phyloP scores from a whole-genome alignment of 768 basidiomycete genomes.

The Naganishia friedmannii region DNA sequence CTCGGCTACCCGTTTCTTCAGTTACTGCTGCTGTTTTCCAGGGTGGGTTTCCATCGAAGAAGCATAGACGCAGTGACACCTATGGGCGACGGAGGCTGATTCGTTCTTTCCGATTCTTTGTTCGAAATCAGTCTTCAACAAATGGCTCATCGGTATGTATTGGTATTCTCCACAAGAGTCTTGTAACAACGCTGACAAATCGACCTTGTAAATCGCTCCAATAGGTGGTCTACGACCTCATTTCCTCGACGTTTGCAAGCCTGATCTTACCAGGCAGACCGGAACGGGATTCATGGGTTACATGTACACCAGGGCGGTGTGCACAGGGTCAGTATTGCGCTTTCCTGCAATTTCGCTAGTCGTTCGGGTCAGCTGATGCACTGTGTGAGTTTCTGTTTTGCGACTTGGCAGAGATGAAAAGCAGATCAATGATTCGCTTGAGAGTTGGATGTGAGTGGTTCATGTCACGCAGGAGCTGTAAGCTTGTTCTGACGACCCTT shows the following conservation, averaged over 20 bases:
- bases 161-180: neutral
- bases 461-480: neutral
- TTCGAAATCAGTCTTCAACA: constrained; percentile 56
- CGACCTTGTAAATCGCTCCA: constrained; percentile 29
- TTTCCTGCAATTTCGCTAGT: neutral
- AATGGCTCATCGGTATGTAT: constrained; percentile 56
- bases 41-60: constrained; percentile 28
- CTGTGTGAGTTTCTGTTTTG: neutral
- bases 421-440: constrained; percentile 61
- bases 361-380: neutral
- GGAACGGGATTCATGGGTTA: constrained; percentile 58
- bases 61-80: neutral
- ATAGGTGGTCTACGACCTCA: constrained; percentile 59
- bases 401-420: constrained; percentile 55
- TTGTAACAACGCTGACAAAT: neutral
- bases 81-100: neutral
- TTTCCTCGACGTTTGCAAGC: constrained; percentile 60
- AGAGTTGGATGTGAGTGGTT: constrained; percentile 51
- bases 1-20: neutral
- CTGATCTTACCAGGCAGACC: constrained; percentile 52
- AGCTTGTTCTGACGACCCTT: neutral
- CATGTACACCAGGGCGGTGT: constrained; percentile 60
- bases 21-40: constrained; percentile 55
- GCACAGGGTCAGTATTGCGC: constrained; percentile 54
- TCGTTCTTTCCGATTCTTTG: neutral